Base-by-base conservation (phyloP, 2,329 filamentous ascomycete genomes). In the Clarireedia sp. region DNA sequence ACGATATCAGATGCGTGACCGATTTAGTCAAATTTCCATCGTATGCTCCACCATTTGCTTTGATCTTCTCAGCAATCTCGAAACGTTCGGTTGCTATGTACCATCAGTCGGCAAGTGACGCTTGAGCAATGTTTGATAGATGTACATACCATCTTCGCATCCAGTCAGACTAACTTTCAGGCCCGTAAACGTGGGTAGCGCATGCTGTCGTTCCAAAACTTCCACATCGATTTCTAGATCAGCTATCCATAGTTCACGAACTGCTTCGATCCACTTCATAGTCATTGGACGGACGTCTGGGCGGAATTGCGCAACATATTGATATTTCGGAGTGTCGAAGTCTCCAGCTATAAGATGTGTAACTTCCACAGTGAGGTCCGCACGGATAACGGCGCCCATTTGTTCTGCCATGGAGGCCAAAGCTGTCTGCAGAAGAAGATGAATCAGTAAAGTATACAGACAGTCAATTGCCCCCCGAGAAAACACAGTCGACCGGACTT, bases 301-400 rank as follows among this genome's bases (percentile, higher is more conserved):
- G 51, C 94, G 82, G 69, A 92, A 87, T 67, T 86, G 89, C 53
- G 92, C 94, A 66, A 97, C 92, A 76, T 95, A 96, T 70, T 85
- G 87, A 73, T 99, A 99, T 71, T 99, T 99, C 49, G 87, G 83
- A 0, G 92, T 97, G 68, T 92, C 82, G 66, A 90, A 87, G 65
- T 88, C 85, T 69, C 91, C 94, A 59, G 96, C 89, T 60, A 99
- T 81, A 47, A 99, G 83, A 74, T 99, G 94, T 5, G 94, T 97
- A 48, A 95, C 90, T 70, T 96, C 90, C 55, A 88, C 89, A n/a
- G 91, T 97, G 45, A 99, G 82, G 70, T 99, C 91, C 70, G 90
- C 87, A 65, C 88, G 90, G 77, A 95, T 88, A 58, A 80, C 72
- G 50, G 91, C 94, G 61, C 94, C 94, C 76, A 99, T 90, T 68